Percentiles rank a stretch among this genome's conserved stretches.
These are phyloP conservation scores for Fusarium sacchari DNA, from an alignment of 2,329 filamentous ascomycete species.

Conservation along the genomic window DNA sequence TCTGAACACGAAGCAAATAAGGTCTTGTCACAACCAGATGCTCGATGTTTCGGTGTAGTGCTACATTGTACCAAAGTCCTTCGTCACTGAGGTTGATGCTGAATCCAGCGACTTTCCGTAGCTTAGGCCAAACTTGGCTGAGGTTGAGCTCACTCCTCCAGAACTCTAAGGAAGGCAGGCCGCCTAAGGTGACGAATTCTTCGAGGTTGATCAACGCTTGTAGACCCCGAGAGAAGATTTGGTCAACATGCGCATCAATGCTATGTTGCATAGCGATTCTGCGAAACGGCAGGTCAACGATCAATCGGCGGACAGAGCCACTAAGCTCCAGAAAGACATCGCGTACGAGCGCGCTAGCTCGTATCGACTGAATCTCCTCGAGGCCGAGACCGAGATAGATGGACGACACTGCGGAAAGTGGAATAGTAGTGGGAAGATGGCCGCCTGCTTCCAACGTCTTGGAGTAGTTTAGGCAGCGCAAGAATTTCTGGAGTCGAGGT, in stretches of 20 bases:
- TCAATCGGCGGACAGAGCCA: conserved; percentile 15
- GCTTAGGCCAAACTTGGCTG: conserved; percentile 13
- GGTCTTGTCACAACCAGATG: conserved; percentile 18
- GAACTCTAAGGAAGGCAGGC: conserved; percentile 19
- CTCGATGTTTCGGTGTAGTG: conserved; percentile 6
- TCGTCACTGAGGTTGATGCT: conserved; percentile 23
- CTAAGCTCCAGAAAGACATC: conserved; percentile 10
- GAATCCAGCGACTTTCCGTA: conserved; percentile 24
- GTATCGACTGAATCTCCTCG: neutral
- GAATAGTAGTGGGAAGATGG: neutral
- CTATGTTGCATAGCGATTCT: conserved; percentile 1
- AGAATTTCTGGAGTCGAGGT: conserved; percentile 1
- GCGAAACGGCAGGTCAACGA: conserved; percentile 26
- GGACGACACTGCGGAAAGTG: conserved; percentile 5
- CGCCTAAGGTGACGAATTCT: conserved; percentile 26
- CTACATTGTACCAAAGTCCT: conserved; percentile 21
- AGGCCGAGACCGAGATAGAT: conserved; percentile 19
- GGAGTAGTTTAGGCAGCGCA: neutral
- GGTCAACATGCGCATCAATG: neutral
- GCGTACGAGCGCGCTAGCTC: neutral
- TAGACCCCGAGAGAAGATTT: neutral
- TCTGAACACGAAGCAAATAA: conserved; percentile 4
- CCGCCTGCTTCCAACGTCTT: neutral
- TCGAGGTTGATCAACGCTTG: conserved; percentile 12
- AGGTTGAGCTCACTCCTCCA: conserved; percentile 7